Conservation (phyloP, 139 green algal genomes). For the Chlorella ohadii region DNA sequence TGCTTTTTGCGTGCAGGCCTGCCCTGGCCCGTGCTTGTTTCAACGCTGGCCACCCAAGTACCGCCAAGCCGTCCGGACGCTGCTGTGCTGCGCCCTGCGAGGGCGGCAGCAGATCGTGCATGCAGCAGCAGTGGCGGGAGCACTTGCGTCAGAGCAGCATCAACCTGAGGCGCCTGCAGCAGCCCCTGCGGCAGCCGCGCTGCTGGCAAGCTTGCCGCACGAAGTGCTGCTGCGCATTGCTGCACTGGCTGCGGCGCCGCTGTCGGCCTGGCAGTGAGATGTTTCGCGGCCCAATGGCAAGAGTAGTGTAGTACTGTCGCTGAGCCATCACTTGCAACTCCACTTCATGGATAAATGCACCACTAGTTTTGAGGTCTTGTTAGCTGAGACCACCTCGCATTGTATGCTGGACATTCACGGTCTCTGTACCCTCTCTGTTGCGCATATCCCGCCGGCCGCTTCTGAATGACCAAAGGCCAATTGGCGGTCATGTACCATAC, state of each 20-base stretch:
- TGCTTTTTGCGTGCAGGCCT: background rate
- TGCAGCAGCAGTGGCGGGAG: background rate
- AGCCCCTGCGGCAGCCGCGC: background rate
- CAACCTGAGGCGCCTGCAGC: background rate
- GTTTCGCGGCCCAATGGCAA: no score
- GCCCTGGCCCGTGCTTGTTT: background rate
- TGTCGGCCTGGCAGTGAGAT: background rate
- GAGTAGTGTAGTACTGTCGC: no score
- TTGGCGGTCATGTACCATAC: no score
- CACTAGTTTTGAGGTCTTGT: no score
- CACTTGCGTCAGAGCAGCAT: background rate
- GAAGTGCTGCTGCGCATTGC: slow-evolving; percentile 20
- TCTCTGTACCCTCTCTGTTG: no score
- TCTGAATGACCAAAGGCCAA: no score
- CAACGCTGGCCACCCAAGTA: background rate
- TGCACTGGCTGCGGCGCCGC: slow-evolving; percentile 6
- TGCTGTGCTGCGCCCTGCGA: background rate
- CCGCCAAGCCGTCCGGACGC: background rate
- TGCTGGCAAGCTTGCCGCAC: background rate
- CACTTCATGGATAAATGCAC: no score
- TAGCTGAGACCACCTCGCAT: no score
- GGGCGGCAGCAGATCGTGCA: background rate
- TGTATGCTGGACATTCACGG: no score
- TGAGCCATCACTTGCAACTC: no score
- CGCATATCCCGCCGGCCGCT: no score